A percentile compares a stretch with the other conserved stretches of the same genome.
These are phyloP conservation scores for Aspergillus ellipticus DNA, from an alignment of 495 filamentous ascomycete genomes.

Conservation along the genomic window DNA sequence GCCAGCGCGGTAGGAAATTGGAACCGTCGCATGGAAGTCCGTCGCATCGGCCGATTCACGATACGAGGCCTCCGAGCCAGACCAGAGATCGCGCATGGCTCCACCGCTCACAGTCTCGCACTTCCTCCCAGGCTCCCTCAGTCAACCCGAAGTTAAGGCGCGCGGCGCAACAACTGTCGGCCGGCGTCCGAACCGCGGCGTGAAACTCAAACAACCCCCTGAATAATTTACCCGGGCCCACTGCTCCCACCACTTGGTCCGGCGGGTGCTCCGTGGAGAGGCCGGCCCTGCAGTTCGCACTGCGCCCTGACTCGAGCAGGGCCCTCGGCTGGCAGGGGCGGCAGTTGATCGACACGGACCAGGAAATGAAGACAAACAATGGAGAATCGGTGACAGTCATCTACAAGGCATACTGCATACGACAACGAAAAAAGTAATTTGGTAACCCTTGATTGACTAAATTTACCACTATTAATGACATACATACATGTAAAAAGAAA, in stretches of 20 bases:
- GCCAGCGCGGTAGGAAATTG: too few species aligned
- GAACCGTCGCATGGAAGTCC: not conserved
- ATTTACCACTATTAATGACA: constrained; percentile 50
- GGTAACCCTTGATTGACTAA: constrained; percentile 40
- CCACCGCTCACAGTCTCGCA: too few species aligned
- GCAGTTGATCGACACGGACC: too few species aligned
- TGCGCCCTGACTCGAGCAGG: not conserved
- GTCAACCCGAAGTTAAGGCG: not conserved
- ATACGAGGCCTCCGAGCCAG: not conserved
- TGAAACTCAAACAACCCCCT: not conserved
- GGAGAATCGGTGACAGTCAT: too few species aligned
- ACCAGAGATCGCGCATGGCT: too few species aligned
- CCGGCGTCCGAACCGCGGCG: not conserved
- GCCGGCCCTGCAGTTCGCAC: too few species aligned
- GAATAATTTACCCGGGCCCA: not conserved
- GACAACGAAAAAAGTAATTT: constrained; percentile 7
- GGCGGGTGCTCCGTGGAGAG: not conserved
- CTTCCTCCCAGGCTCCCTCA: too few species aligned
- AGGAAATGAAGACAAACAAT: not conserved
- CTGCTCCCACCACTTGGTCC: not conserved
- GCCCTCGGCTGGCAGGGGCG: not conserved
- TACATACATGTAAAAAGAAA: constrained; percentile 47
- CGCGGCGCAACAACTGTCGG: not conserved
- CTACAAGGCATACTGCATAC: too few species aligned
- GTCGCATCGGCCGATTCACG: not conserved